Base-by-base conservation (phyloP, 2,329 filamentous ascomycete genomes). In the Eutypella sp. region DNA sequence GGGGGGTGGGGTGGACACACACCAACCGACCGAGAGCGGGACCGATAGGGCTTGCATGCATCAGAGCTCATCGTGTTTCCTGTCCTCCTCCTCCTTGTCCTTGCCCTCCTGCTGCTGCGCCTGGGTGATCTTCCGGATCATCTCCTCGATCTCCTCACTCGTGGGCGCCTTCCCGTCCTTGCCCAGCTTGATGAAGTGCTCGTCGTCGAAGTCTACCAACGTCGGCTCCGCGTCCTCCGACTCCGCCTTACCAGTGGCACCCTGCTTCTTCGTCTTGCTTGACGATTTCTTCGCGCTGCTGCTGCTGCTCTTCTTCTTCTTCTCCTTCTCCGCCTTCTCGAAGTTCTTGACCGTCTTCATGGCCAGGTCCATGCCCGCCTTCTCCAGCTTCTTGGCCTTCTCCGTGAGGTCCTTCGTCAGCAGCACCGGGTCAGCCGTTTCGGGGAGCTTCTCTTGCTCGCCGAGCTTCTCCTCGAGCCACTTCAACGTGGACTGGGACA, bases 401-500 rank as follows among this genome's bases (percentile, higher is more conserved):
- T 73, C 74, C 47, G 81, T 71, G 24, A 96, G 67, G 23, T 96
- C 91, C 59, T 84, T 83, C 53, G 82, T 71, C 1, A 85, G 76
- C 8, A 96, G 73, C 6, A 84, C 83, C 0, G 89, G 87, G 54
- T 97, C 83, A 9, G 89, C 87, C 2, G 82, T 82, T 2, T 74
- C 68, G 15, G 76, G 70, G 3, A 96, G 79, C 55, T 81, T 83
- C 24, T 82, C 79, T 66, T 97, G 92, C 56, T 78, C 76, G 2
- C 75, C 71, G 40, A 87, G 68, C 61, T 87, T 85, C 53, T 85
- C 78, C 25, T 82, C 78, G 18, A 99, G 74, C 92, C 92, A 99
- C 18, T 76, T 72, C 15, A 76, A 70, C 16, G 84, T 80, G 13
- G 79, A 75, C 23, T 81, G 76, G 58, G 84, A 79, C 16, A 82